Percentiles rank a stretch among this genome's conserved stretches.
These are phyloP conservation scores for Chenopodium formosanum DNA, from an alignment of 148 eudicot species.

Conservation along the genomic window DNA sequence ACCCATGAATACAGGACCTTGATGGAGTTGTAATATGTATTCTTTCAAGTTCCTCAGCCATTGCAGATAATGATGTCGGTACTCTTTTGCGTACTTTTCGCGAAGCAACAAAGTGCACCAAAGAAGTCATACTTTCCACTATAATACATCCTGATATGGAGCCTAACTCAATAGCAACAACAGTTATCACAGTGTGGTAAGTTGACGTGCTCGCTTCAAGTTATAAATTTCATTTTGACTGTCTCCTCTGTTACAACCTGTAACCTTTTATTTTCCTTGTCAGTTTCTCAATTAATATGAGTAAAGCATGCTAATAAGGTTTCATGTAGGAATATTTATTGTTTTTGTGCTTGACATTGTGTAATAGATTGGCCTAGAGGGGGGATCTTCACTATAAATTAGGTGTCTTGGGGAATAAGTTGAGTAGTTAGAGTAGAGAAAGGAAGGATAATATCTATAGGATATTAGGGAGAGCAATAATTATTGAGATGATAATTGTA, in stretches of 20 bases:
- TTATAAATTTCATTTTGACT: background rate
- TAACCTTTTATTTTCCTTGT: too few species aligned
- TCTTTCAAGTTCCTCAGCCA: slow-evolving; percentile 56
- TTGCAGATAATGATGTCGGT: slow-evolving; percentile 45
- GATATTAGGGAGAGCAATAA: too few species aligned
- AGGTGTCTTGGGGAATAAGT: too few species aligned
- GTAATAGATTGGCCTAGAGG: too few species aligned
- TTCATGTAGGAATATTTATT: background rate
- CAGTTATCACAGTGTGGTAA: slow-evolving; percentile 70
- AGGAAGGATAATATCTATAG: too few species aligned
- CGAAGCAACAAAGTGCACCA: slow-evolving; percentile 49
- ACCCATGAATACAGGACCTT: slow-evolving; percentile 46
- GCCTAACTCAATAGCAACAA: slow-evolving; percentile 50
- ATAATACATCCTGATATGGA: slow-evolving; percentile 62
- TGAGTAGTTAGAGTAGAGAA: too few species aligned
- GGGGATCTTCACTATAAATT: too few species aligned
- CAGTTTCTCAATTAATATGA: too few species aligned
- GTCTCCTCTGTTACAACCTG: background rate
- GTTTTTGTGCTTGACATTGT: too few species aligned
- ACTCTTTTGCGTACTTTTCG: slow-evolving; percentile 51
- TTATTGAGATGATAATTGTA: too few species aligned
- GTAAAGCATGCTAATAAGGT: background rate
- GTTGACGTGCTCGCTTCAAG: slow-evolving; percentile 14
- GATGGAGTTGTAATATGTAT: slow-evolving; percentile 60
- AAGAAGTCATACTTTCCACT: slow-evolving; percentile 55